Percentiles rank a stretch among this genome's conserved stretches.
Evolutionary conservation across 495 filamentous ascomycete genomes (phyloP).

Genomic region (Aspergillus kassunensis): DNA sequence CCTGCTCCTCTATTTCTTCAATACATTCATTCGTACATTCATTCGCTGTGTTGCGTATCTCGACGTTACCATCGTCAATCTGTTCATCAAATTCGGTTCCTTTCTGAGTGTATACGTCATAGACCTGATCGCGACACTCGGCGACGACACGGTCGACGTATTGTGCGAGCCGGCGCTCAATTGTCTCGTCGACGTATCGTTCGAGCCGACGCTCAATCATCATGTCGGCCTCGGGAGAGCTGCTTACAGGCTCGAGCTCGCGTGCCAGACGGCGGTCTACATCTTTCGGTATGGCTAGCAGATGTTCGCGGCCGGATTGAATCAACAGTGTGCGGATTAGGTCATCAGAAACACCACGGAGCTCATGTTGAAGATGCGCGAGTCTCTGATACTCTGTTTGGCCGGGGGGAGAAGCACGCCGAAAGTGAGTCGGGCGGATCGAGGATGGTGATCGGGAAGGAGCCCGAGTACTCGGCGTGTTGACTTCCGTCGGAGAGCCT

Average conservation of each 20-base stretch:
- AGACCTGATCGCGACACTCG: constrained; percentile 18
- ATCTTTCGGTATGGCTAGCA: constrained; percentile 16
- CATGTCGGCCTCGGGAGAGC: constrained; percentile 7
- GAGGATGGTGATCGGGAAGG: constrained; percentile 16
- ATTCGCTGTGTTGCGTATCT: constrained; percentile 15
- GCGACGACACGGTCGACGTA: constrained; percentile 12
- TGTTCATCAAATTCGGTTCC: constrained; percentile 17
- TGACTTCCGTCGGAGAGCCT: constrained; percentile 19
- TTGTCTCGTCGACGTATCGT: constrained; percentile 15
- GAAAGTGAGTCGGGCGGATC: constrained; percentile 17
- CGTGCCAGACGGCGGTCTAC: constrained; percentile 12
- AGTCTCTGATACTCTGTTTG: constrained; percentile 15
- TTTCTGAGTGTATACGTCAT: constrained; percentile 13
- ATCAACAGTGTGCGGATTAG: constrained; percentile 16
- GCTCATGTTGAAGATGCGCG: constrained; percentile 14
- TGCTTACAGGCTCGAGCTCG: constrained; percentile 8
- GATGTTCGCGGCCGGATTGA: constrained; percentile 16
- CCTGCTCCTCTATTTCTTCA: no score
- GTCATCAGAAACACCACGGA: constrained; percentile 16
- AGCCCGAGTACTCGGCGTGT: constrained; percentile 21
- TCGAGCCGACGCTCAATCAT: constrained; percentile 17
- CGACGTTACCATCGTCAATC: constrained; percentile 17
- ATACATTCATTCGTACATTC: constrained; percentile 20
- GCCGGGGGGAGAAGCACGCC: constrained; percentile 10
- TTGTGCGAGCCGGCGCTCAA: constrained; percentile 16